Evolutionary conservation across 1,139 yeast genomes (phyloP).

Genomic region (Magnusiomyces tetraspermus): DNA sequence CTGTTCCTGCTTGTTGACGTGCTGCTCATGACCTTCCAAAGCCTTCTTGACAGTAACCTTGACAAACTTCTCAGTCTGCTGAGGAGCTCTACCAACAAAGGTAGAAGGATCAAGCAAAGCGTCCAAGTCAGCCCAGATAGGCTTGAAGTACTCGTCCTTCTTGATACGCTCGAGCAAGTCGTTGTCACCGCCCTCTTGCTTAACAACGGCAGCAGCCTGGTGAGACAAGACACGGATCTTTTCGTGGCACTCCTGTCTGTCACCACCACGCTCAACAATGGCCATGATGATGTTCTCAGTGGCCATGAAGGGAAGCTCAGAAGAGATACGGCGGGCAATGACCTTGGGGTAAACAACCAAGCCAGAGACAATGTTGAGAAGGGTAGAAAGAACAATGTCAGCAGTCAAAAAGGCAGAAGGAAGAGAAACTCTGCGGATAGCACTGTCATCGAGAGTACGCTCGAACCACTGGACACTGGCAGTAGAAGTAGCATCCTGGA

Average conservation of each 20-base stretch:
- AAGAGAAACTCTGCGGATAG: constrained; percentile 91
- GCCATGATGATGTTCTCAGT: constrained; percentile 99
- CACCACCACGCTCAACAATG: constrained; percentile 96
- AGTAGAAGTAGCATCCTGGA: constrained; percentile 89
- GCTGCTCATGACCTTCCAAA: constrained; percentile 53
- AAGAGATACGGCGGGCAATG: constrained; percentile 86
- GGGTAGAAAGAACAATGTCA: constrained; percentile 81
- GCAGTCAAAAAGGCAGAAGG: constrained; percentile 97
- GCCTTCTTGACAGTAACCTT: constrained; percentile 78
- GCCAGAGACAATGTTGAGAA: constrained; percentile 87
- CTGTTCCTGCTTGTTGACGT: constrained; percentile 33
- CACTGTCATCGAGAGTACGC: constrained; percentile 96
- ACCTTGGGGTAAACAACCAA: constrained; percentile 97
- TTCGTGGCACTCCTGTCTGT: constrained; percentile 98
- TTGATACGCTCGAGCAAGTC: constrained; percentile 86
- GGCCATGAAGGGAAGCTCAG: constrained; percentile 99
- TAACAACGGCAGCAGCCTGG: constrained; percentile 94
- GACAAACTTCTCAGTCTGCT: constrained; percentile 91
- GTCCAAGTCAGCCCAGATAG: constrained; percentile 80
- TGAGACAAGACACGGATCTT: constrained; percentile 93
- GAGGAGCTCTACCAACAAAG: constrained; percentile 97
- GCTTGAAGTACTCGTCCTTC: constrained; percentile 73
- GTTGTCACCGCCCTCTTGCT: constrained; percentile 97
- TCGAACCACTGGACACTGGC: constrained; percentile 99
- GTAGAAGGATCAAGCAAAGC: constrained; percentile 79